Conservation (phyloP, 1,284 basidiomycete genomes). For the Filobasidium uniguttulatum region DNA sequence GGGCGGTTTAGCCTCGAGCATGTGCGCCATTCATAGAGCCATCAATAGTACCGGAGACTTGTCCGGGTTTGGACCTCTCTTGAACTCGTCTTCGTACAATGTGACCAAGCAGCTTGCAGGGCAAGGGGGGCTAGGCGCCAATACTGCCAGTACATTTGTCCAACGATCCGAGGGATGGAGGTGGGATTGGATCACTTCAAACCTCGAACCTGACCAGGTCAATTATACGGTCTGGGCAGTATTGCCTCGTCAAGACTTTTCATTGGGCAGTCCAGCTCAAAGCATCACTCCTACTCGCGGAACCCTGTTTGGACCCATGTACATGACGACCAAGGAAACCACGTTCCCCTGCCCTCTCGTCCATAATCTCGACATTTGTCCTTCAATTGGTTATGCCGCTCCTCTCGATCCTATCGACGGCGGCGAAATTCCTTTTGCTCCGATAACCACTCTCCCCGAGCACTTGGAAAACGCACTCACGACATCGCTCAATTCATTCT, state of each 20-base stretch:
- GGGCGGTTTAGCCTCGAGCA: background rate
- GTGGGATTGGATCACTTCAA: slow-evolving; percentile 20
- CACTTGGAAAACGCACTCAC: slow-evolving; percentile 44
- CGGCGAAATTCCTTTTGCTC: slow-evolving; percentile 39
- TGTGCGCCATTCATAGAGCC: slow-evolving; percentile 20
- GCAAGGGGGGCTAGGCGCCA: slow-evolving; percentile 12
- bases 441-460: slow-evolving; percentile 44
- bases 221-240: slow-evolving; percentile 34
- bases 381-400: slow-evolving; percentile 53
- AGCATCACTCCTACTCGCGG: slow-evolving; percentile 15
- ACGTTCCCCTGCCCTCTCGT: slow-evolving; percentile 59
- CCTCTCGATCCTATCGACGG: slow-evolving; percentile 40
- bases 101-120: slow-evolving; percentile 6
- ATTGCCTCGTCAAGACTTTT: slow-evolving; percentile 5
- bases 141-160: slow-evolving; percentile 17
- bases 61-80: background rate
- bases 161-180: slow-evolving; percentile 26
- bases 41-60: slow-evolving; percentile 18
- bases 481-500: slow-evolving; percentile 56
- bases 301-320: slow-evolving; percentile 24
- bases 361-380: slow-evolving; percentile 59
- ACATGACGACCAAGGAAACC: slow-evolving; percentile 33
- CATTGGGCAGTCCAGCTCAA: too few species aligned
- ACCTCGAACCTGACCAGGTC: slow-evolving; percentile 16
- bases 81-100: background rate